Percentiles rank a stretch among this genome's conserved stretches.
Evolutionary conservation across 2,329 filamentous ascomycete species (phyloP).

Genomic region (Aspergillus puulaauensis): DNA sequence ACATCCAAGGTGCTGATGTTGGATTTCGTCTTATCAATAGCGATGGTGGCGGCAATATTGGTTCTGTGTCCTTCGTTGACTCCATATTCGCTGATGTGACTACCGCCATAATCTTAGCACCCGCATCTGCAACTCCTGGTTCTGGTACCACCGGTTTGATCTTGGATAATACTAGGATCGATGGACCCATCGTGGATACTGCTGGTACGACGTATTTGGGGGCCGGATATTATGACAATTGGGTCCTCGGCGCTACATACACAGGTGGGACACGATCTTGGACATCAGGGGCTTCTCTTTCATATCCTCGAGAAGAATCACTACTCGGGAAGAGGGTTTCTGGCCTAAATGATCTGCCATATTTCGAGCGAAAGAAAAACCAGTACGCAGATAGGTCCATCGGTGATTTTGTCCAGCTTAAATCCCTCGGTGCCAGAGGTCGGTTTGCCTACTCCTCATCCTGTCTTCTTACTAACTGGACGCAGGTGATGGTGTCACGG

Average conservation of each 20-base stretch:
- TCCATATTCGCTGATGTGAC: conserved; percentile 22
- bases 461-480: background rate
- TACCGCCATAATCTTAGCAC: background rate
- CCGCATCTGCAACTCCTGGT: background rate
- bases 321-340: background rate
- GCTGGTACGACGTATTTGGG: background rate
- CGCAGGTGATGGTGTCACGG: conserved; percentile 4
- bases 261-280: background rate
- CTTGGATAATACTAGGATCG: conserved; percentile 8
- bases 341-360: background rate
- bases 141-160: conserved; percentile 6
- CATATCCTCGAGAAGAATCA: conserved; percentile 1
- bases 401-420: conserved; percentile 6
- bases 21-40: conserved; percentile 23
- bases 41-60: conserved; percentile 50
- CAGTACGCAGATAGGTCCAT: conserved; percentile 1
- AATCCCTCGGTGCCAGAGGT: conserved; percentile 4
- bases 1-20: conserved; percentile 49
- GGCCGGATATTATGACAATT: conserved; percentile 1
- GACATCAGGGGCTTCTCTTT: background rate
- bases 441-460: background rate
- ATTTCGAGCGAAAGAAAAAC: conserved; percentile 6
- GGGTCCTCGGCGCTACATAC: conserved; percentile 2
- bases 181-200: conserved; percentile 1
- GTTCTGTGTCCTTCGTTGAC: conserved; percentile 57